Evolutionary conservation across 257 asterid species (phyloP).

Genomic region (Lycium barbarum): DNA sequence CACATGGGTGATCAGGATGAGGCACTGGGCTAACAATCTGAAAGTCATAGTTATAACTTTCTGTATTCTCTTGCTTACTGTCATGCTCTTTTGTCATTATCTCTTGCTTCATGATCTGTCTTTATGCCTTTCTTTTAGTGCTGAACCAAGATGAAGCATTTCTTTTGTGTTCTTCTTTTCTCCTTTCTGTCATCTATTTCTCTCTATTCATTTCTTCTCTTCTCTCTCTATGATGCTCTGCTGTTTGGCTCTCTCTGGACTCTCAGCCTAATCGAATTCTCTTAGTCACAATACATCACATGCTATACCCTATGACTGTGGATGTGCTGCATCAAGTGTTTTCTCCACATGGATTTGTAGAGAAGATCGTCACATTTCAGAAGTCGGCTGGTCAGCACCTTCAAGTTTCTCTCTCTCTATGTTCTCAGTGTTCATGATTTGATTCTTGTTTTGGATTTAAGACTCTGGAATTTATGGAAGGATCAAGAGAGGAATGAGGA

Average conservation of each 20-base stretch:
- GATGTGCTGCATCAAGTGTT: slow-evolving; percentile 99
- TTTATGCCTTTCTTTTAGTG: slow-evolving; percentile 10
- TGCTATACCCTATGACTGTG: slow-evolving; percentile 99
- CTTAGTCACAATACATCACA: slow-evolving; percentile 98
- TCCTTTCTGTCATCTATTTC: slow-evolving; percentile 57
- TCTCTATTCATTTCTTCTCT: slow-evolving; percentile 84
- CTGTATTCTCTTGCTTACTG: not conserved
- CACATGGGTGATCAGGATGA: not conserved
- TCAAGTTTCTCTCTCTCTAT: slow-evolving; percentile 54
- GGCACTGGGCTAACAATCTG: not conserved
- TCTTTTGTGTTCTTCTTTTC: slow-evolving; percentile 44
- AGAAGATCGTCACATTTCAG: slow-evolving; percentile 99
- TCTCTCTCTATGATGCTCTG: slow-evolving; percentile 85
- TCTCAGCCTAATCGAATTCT: slow-evolving; percentile 99
- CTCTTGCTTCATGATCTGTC: slow-evolving; percentile 1
- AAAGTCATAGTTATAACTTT: slow-evolving; percentile 13
- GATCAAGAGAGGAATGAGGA: slow-evolving; percentile 13
- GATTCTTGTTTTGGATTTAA: slow-evolving; percentile 34
- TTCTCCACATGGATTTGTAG: slow-evolving; percentile 99
- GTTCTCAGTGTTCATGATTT: slow-evolving; percentile 51
- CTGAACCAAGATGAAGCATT: slow-evolving; percentile 28
- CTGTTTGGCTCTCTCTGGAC: slow-evolving; percentile 80
- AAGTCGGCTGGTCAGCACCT: slow-evolving; percentile 99
- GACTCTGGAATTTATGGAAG: slow-evolving; percentile 2
- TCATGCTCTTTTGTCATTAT: slow-evolving; percentile 25